Conservation (phyloP, 2,329 filamentous ascomycete genomes). For the Fusarium pilosicola region DNA sequence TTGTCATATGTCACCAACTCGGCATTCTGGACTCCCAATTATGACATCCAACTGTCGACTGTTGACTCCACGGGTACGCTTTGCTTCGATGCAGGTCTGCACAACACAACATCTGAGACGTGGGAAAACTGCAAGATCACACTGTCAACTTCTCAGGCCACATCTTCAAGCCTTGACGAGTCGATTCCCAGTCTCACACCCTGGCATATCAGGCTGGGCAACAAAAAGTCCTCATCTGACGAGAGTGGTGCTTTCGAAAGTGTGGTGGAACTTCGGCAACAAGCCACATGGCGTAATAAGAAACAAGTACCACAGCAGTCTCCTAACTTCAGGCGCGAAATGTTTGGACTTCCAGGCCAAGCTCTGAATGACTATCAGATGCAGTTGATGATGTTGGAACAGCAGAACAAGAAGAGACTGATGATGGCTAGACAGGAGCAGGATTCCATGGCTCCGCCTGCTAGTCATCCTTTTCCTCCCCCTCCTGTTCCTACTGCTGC, state of each 20-base stretch:
- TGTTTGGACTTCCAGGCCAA: conserved; percentile 10
- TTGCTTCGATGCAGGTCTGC: conserved; percentile 70
- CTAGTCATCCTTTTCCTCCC: background rate
- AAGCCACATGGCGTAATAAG: conserved; percentile 43
- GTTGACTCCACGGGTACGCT: conserved; percentile 62
- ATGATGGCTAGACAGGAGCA: conserved; percentile 86
- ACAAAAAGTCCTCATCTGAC: conserved; percentile 30
- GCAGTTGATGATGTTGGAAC: conserved; percentile 86
- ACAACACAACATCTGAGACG: conserved; percentile 70
- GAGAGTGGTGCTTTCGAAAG: conserved; percentile 51
- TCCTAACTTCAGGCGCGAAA: background rate
- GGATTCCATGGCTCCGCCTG: conserved; percentile 53
- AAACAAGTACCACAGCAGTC: conserved; percentile 53
- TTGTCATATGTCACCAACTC: conserved; percentile 69
- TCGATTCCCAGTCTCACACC: conserved; percentile 63
- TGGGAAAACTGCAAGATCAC: conserved; percentile 70
- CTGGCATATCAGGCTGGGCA: conserved; percentile 65
- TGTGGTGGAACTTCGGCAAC: conserved; percentile 51
- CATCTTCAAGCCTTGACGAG: conserved; percentile 65
- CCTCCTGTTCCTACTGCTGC: background rate
- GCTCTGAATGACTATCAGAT: conserved; percentile 75
- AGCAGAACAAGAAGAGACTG: conserved; percentile 86
- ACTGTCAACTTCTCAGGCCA: conserved; percentile 71
- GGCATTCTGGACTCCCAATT: conserved; percentile 69
- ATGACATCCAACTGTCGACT: conserved; percentile 70